Evolutionary conservation across 352 stramenopile genomes (phyloP), one percentile per base, ranked within the genome.

Genomic region (Halophytophthora batemanensis): DNA sequence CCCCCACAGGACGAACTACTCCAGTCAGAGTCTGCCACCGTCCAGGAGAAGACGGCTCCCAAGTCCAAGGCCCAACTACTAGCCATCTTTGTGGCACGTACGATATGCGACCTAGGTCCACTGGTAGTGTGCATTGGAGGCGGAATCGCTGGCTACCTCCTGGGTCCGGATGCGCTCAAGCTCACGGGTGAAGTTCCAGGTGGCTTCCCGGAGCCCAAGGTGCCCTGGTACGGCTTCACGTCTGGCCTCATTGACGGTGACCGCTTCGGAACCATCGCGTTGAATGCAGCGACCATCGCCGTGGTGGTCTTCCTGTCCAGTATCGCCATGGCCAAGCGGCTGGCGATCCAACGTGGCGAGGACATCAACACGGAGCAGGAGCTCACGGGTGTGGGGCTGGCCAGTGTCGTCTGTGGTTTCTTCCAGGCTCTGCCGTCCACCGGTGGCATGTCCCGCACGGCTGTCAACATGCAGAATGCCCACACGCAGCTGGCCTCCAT

Each of bases 271-370:
- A 57, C 83, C 38, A 70, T 96, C 36, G 66, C 87, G 34, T 60
- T 88, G 41, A 61, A 87, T 34, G 78, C 83, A 25, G 51, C 95
- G 3, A 76, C 70, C 23, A 96, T 95, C 55, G 69, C 68, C 7
- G 72, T 97, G 61, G 80, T 97, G 18, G 80, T 77, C n/a, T 96
- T 94, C 74, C 93, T 96, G 77, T 82, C 93, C 41, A 92, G 77
- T 39, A 85, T 96, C 64, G 82, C 84, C 3, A 94, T 97, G 68
- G 81, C 80, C 25, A 96, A 96, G 57, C 71, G 76, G 5, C 57
- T 96, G 4, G 86, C 88, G 7, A 74, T 80, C 50, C 85, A 86
- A 35, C 81, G 91, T 60, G 77, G 66, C n/a, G 85, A 87, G 36
- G 67, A 76, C 33, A 80, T 96, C 19, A 58, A 71, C 2, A 60